Percentiles rank a stretch among this genome's conserved stretches.
Conservation (phyloP, 306 rosid genomes). For the Cercis canadensis region DNA sequence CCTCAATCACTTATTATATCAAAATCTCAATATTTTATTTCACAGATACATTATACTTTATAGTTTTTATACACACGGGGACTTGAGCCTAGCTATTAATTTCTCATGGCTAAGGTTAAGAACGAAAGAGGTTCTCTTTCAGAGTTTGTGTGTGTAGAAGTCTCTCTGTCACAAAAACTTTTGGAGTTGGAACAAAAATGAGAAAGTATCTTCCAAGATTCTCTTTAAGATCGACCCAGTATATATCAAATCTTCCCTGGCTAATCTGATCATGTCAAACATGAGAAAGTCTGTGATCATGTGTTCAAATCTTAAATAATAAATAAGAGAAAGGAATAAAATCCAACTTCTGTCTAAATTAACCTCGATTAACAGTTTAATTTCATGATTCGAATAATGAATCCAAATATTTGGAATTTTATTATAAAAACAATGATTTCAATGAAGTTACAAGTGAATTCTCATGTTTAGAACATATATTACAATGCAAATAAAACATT, state of each 20-base stretch:
- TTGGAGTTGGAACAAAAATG: slow-evolving; percentile 26
- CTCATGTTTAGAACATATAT: no score
- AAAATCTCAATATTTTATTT: slow-evolving; percentile 48
- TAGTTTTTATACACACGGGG: slow-evolving; percentile 51
- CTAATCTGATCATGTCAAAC: not conserved
- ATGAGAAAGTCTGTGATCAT: no score
- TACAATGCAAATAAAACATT: no score
- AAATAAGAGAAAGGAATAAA: not conserved
- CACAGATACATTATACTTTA: not conserved
- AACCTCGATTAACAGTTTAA: not conserved
- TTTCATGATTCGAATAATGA: no score
- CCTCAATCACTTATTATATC: slow-evolving; percentile 51
- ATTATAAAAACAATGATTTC: no score
- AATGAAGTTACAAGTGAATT: no score
- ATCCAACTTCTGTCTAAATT: not conserved
- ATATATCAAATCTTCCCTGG: slow-evolving; percentile 7
- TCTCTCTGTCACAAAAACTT: slow-evolving; percentile 34
- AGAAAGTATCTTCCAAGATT: slow-evolving; percentile 52
- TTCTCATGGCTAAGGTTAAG: slow-evolving; percentile 38
- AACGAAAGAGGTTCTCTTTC: slow-evolving; percentile 11
- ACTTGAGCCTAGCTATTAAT: slow-evolving; percentile 53
- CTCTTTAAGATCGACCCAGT: slow-evolving; percentile 32
- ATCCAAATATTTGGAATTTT: no score
- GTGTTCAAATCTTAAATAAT: slow-evolving; percentile 15
- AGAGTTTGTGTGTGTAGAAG: slow-evolving; percentile 9